Percentiles rank a stretch among this genome's conserved stretches.
phyloP scores from a whole-genome alignment of 495 filamentous ascomycete genomes.

The Haplographium delicatum region DNA sequence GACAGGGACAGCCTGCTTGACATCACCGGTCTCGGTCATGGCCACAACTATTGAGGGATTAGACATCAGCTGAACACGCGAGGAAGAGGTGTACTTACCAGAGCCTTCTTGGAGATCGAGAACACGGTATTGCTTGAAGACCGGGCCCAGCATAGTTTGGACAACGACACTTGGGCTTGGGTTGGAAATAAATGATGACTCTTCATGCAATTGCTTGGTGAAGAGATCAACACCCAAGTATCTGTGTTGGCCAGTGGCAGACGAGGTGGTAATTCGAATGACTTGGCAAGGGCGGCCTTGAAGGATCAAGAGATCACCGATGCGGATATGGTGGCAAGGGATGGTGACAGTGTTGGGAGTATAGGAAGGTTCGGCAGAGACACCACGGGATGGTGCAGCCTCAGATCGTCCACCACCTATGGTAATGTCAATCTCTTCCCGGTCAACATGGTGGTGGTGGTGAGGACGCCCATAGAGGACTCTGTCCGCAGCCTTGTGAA shows the following conservation, averaged over 20 bases:
- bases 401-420: slow-evolving; percentile 16
- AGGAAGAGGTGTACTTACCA: slow-evolving; percentile 25
- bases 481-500: slow-evolving; percentile 78
- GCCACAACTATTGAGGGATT: slow-evolving; percentile 33
- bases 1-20: slow-evolving; percentile 93
- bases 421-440: slow-evolving; percentile 48
- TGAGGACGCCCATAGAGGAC: slow-evolving; percentile 49
- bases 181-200: slow-evolving; percentile 97
- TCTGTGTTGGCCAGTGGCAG: slow-evolving; percentile 97
- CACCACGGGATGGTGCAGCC: slow-evolving; percentile 14
- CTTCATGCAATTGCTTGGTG: slow-evolving; percentile 98
- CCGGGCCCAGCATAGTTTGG: slow-evolving; percentile 98
- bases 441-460: slow-evolving; percentile 42
- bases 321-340: slow-evolving; percentile 97
- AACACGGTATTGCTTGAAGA: slow-evolving; percentile 99
- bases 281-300: slow-evolving; percentile 99
- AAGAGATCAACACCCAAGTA: slow-evolving; percentile 99
- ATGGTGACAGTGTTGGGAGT: slow-evolving; percentile 89
- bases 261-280: slow-evolving; percentile 97
- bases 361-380: slow-evolving; percentile 17
- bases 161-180: slow-evolving; percentile 93
- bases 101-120: slow-evolving; percentile 89
- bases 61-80: slow-evolving; percentile 33
- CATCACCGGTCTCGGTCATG: slow-evolving; percentile 59
- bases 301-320: slow-evolving; percentile 97